Conservation (phyloP, 140 eudicot species). For the Senecio squalidus region DNA sequence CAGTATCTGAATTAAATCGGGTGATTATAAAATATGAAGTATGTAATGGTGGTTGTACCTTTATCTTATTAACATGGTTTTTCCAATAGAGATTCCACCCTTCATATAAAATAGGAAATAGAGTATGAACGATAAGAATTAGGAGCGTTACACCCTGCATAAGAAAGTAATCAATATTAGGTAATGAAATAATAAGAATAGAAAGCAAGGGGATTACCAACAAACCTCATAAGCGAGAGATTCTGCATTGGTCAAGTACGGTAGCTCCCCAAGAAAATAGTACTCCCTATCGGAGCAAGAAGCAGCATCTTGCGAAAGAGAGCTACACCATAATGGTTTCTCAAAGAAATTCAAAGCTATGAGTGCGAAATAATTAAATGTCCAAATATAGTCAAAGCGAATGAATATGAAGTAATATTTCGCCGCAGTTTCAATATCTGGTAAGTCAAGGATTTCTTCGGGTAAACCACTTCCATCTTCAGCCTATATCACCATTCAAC, state of each 20-base stretch:
- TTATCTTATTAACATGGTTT: constrained; percentile 54
- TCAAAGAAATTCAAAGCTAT: constrained; percentile 70
- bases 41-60: too few species aligned
- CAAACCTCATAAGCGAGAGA: constrained; percentile 82
- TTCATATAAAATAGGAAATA: constrained; percentile 76
- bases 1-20: neutral
- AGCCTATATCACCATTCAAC: too few species aligned
- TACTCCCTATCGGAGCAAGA: constrained; percentile 69
- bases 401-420: constrained; percentile 58
- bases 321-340: constrained; percentile 90
- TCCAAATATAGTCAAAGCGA: constrained; percentile 73
- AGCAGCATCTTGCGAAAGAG: constrained; percentile 24
- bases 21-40: too few species aligned
- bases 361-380: constrained; percentile 69
- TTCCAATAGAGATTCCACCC: constrained; percentile 65
- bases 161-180: constrained; percentile 8
- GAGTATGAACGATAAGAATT: constrained; percentile 54
- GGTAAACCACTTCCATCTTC: constrained; percentile 95
- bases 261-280: constrained; percentile 89
- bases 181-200: neutral
- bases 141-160: constrained; percentile 72
- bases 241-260: constrained; percentile 68
- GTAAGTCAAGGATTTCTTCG: constrained; percentile 65
- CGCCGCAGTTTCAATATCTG: constrained; percentile 58
- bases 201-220: neutral